These are phyloP conservation scores for Astraeus odoratus DNA, from an alignment of 768 basidiomycete genomes.

Conservation along the genomic window DNA sequence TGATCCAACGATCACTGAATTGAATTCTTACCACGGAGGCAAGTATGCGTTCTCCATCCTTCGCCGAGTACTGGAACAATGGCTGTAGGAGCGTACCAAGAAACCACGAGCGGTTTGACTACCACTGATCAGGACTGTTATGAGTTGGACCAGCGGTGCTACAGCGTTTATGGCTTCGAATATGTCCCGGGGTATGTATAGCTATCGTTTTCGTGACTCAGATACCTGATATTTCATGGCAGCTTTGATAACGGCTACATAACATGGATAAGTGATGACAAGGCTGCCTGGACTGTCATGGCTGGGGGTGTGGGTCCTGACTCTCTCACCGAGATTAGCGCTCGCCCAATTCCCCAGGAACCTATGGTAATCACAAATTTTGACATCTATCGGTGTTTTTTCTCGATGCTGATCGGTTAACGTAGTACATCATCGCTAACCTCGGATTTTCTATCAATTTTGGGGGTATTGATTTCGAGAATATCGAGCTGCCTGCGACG, in stretches of 20 bases:
- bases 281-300: constrained; percentile 51
- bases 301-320: constrained; percentile 45
- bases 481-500: constrained; percentile 46
- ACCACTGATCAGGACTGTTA: constrained; percentile 40
- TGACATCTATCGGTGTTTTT: neutral
- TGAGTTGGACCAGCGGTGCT: constrained; percentile 32
- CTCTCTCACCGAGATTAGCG: constrained; percentile 41
- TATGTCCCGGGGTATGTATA: constrained; percentile 34
- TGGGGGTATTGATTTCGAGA: constrained; percentile 53
- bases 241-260: constrained; percentile 54
- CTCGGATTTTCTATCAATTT: constrained; percentile 66
- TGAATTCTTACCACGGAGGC: constrained; percentile 42
- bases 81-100: constrained; percentile 29
- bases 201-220: neutral
- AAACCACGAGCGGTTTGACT: constrained; percentile 32
- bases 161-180: constrained; percentile 48
- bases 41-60: constrained; percentile 14
- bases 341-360: constrained; percentile 59
- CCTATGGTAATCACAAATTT: constrained; percentile 48
- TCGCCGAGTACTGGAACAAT: constrained; percentile 13
- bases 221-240: neutral
- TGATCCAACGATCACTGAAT: constrained; percentile 29
- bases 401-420: neutral
- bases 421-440: constrained; percentile 62
- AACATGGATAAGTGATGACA: constrained; percentile 58